A percentile compares a stretch with the other conserved stretches of the same genome.
These are phyloP conservation scores for Myxozyma udenii DNA, from an alignment of 805 yeast genomes.

Conservation along the genomic window DNA sequence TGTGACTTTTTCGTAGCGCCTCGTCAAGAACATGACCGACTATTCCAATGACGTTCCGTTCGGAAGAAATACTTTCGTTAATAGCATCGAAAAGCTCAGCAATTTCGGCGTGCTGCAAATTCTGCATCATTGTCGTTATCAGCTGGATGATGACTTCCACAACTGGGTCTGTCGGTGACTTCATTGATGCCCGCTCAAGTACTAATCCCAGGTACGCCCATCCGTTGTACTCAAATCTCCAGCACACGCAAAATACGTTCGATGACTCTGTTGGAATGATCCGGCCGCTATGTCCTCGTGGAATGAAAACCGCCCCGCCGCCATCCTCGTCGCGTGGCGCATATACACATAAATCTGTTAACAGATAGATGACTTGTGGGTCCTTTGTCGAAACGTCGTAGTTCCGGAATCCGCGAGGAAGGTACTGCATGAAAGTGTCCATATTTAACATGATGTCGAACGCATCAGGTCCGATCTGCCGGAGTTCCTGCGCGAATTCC, in stretches of 20 bases:
- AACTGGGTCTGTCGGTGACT: slow-evolving; percentile 41
- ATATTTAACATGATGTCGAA: slow-evolving; percentile 57
- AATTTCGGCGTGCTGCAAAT: slow-evolving; percentile 44
- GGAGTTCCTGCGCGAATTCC: slow-evolving; percentile 59
- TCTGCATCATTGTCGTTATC: slow-evolving; percentile 47
- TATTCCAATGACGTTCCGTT: slow-evolving; percentile 60
- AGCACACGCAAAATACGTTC: slow-evolving; percentile 50
- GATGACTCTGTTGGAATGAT: slow-evolving; percentile 55
- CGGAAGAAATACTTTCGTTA: slow-evolving; percentile 42
- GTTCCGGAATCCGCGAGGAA: slow-evolving; percentile 42
- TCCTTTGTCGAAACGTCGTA: slow-evolving; percentile 47
- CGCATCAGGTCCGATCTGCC: slow-evolving; percentile 62
- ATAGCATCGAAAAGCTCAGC: slow-evolving; percentile 42
- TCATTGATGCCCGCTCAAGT: slow-evolving; percentile 54
- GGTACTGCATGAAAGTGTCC: slow-evolving; percentile 57
- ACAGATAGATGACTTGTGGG: slow-evolving; percentile 52
- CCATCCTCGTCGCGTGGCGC: slow-evolving; percentile 56
- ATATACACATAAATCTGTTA: slow-evolving; percentile 48
- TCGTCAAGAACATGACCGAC: slow-evolving; percentile 66
- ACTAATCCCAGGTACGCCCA: slow-evolving; percentile 84
- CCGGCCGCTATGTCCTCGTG: slow-evolving; percentile 66
- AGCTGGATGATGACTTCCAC: slow-evolving; percentile 52
- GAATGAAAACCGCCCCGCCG: slow-evolving; percentile 46
- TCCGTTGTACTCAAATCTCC: slow-evolving; percentile 73
- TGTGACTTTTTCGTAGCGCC: slow-evolving; percentile 55